A percentile compares a stretch with the other conserved stretches of the same genome.
These are phyloP conservation scores for Lactarius hengduanensis DNA, from an alignment of 768 basidiomycete species.

Conservation along the genomic window DNA sequence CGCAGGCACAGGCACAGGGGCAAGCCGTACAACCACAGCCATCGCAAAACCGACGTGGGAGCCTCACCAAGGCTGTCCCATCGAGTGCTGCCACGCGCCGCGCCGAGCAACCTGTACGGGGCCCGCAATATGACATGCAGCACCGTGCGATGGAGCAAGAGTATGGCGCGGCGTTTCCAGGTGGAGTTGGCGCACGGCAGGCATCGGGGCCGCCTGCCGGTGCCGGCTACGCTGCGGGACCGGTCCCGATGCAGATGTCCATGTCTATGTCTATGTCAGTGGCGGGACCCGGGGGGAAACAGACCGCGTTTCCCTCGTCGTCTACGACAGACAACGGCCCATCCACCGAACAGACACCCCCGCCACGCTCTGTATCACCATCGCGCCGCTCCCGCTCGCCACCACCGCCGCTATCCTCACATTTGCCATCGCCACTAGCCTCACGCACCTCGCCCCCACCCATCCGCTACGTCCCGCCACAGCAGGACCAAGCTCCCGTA, in stretches of 20 bases:
- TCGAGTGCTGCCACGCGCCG: constrained; percentile 50
- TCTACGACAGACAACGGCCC: constrained; percentile 32
- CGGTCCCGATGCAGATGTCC: constrained; percentile 5
- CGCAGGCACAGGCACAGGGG: constrained; percentile 4
- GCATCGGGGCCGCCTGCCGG: background rate
- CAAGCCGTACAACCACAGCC: constrained; percentile 40
- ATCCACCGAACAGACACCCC: constrained; percentile 37
- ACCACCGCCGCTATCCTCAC: constrained; percentile 9
- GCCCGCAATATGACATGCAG: constrained; percentile 93
- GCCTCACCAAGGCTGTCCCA: constrained; percentile 64
- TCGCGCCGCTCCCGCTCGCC: constrained; percentile 37
- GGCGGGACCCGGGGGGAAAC: constrained; percentile 34
- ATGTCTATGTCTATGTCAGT: constrained; percentile 12
- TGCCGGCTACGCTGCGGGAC: constrained; percentile 32
- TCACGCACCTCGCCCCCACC: background rate
- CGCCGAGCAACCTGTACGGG: constrained; percentile 84
- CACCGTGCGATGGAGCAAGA: constrained; percentile 92
- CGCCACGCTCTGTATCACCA: constrained; percentile 54
- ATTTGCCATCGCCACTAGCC: constrained; percentile 21
- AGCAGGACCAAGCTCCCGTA: background rate
- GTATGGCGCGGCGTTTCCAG: constrained; percentile 44
- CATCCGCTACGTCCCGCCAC: constrained; percentile 10
- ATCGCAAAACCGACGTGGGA: constrained; percentile 43
- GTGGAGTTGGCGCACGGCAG: constrained; percentile 16
- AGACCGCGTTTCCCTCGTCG: constrained; percentile 33